These are phyloP conservation scores for Diaporthe amygdali DNA, from an alignment of 2,329 filamentous ascomycete species.

Conservation along the genomic window DNA sequence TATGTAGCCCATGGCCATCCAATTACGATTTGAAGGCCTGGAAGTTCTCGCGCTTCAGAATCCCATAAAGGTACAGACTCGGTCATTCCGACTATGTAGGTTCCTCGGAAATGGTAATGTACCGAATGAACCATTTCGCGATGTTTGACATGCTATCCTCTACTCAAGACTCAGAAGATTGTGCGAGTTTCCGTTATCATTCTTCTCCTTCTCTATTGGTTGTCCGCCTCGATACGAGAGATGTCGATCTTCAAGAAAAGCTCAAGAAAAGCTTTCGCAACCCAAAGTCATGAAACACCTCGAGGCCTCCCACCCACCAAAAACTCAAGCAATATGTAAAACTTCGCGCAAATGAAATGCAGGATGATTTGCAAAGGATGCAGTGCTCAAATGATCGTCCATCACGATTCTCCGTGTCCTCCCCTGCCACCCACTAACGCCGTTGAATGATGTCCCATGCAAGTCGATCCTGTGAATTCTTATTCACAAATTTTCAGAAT, in stretches of 20 bases:
- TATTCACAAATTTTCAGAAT: neutral
- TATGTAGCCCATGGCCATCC: neutral
- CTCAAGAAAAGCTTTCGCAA: neutral
- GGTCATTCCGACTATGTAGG: neutral
- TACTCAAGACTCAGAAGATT: neutral
- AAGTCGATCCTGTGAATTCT: too few species aligned
- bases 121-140: neutral
- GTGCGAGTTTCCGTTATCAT: neutral
- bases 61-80: too few species aligned
- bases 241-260: neutral
- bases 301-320: neutral
- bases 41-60: too few species aligned
- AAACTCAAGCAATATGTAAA: neutral
- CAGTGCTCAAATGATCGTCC: neutral
- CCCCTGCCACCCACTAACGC: neutral
- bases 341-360: neutral
- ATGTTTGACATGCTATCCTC: neutral
- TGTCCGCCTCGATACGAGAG: neutral
- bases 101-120: neutral
- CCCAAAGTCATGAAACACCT: too few species aligned
- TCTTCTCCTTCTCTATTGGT: neutral
- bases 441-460: neutral
- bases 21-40: neutral
- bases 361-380: neutral
- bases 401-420: neutral